These are phyloP conservation scores for Laburnicola sp. DNA, from an alignment of 2,329 filamentous ascomycete genomes.

Conservation along the genomic window DNA sequence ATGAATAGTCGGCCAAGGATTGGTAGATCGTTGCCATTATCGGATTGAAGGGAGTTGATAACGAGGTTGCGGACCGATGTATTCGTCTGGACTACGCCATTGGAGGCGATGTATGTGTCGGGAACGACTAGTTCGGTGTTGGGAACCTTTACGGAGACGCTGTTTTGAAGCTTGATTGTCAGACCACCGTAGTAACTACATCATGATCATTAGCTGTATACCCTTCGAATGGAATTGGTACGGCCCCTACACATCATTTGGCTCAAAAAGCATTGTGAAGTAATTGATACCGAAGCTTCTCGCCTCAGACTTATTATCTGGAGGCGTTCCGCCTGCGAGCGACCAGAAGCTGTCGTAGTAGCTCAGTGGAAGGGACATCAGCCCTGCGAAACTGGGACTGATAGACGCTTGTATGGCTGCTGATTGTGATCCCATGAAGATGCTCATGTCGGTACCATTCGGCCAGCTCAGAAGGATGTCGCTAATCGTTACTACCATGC, in stretches of 20 bases:
- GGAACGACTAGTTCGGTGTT: slow-evolving; percentile 23
- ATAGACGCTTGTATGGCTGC: slow-evolving; percentile 23
- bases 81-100: slow-evolving; percentile 15
- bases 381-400: slow-evolving; percentile 17
- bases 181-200: slow-evolving; percentile 24
- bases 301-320: slow-evolving; percentile 10
- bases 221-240: neutral
- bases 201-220: slow-evolving; percentile 7
- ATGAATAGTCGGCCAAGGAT: slow-evolving; percentile 22
- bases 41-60: slow-evolving; percentile 19
- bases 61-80: slow-evolving; percentile 17
- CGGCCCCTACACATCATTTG: slow-evolving; percentile 18
- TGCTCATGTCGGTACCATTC: slow-evolving; percentile 38
- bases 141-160: slow-evolving; percentile 17
- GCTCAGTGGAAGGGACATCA: slow-evolving; percentile 18
- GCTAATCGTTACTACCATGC: slow-evolving; percentile 32
- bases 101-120: slow-evolving; percentile 14
- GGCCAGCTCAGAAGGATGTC: slow-evolving; percentile 41
- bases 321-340: slow-evolving; percentile 17
- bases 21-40: slow-evolving; percentile 20
- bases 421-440: slow-evolving; percentile 24
- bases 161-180: slow-evolving; percentile 19
- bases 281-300: slow-evolving; percentile 22
- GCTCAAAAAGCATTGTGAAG: slow-evolving; percentile 22
- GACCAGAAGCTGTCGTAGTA: slow-evolving; percentile 19